Conservation (phyloP, 2,329 filamentous ascomycete genomes). For the Calonectria pteridis region DNA sequence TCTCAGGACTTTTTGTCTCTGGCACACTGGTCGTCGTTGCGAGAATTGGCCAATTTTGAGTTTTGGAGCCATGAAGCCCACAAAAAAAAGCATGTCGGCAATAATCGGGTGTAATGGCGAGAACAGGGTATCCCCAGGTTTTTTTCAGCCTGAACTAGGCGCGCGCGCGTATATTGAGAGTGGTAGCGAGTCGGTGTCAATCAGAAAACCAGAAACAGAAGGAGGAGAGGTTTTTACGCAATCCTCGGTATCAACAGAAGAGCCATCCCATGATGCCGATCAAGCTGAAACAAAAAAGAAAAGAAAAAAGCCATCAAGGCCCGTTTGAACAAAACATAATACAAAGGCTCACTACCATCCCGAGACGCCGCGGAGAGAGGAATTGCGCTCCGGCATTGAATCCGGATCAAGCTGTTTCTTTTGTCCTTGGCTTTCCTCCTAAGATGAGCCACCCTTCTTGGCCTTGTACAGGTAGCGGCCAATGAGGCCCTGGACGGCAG, state of each 20-base stretch:
- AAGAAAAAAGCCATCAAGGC: background rate
- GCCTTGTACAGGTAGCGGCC: constrained; percentile 59
- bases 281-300: background rate
- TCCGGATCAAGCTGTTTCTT: background rate
- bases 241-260: constrained; percentile 28
- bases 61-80: background rate
- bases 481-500: constrained; percentile 62
- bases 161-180: constrained; percentile 35
- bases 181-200: constrained; percentile 40
- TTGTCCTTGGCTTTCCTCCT: background rate
- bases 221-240: constrained; percentile 27
- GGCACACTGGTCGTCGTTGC: background rate
- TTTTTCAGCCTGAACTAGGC: background rate
- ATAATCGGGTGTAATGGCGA: background rate
- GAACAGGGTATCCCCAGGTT: background rate
- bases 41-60: background rate
- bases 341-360: constrained; percentile 14
- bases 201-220: constrained; percentile 13
- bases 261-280: constrained; percentile 1
- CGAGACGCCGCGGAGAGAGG: constrained; percentile 20
- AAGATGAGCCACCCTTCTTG: constrained; percentile 49
- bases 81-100: background rate
- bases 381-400: constrained; percentile 7
- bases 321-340: background rate
- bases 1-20: constrained; percentile 29